Base-by-base conservation (phyloP, 176 grass and related monocot species). In the Rhipidocladum racemiflorum region DNA sequence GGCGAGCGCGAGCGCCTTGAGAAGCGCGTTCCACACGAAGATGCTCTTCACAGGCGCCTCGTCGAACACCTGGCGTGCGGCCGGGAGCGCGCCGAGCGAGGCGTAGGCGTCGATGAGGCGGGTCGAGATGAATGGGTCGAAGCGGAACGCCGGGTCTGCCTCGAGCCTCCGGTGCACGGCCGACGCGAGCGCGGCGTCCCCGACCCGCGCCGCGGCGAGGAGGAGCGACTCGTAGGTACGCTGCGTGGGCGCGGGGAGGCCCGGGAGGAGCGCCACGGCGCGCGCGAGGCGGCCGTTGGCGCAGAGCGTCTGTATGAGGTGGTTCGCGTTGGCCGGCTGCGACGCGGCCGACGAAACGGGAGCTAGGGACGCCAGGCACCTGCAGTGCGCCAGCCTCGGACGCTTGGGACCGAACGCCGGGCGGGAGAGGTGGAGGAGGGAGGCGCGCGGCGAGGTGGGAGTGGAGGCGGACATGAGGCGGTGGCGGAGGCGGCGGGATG, bases 201-300 rank as follows among this genome's bases (percentile, higher is more conserved):
- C 78, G 29, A 64, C 79, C 50, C 65, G 55, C 65, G 83, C 73
- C 68, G 81, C 91, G 59, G 82, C 88, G 53, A 71, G 73, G 62
- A 97, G 89, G 48, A 94, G 86, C 61, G 84, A 76, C 59, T 97
- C 88, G 78, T 94, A 97, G 44, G 95, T 92, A 28, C 90, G 92
- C 77, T 94, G 92, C 59, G 84, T 87, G 3, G 92, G 95, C n/a
- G 73, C 76, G 75, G 83, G 95, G 25, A 92, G 81, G 18, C 66
- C 57, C 79, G 76, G 85, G 50, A 92, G 81, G 55, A 97, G 90
- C 63, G 88, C 45, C 16, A 88, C 83, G 38, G 90, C 92, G 5
- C 16, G 84, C 36, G 76, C 38, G 78, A 94, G 81, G 81, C 81
- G 44, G 6, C 90, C 92, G 69, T 76, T 68, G 40, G 76, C 87